Conservation (phyloP, 345 rosid genomes). For the Streptanthus diversifolius region DNA sequence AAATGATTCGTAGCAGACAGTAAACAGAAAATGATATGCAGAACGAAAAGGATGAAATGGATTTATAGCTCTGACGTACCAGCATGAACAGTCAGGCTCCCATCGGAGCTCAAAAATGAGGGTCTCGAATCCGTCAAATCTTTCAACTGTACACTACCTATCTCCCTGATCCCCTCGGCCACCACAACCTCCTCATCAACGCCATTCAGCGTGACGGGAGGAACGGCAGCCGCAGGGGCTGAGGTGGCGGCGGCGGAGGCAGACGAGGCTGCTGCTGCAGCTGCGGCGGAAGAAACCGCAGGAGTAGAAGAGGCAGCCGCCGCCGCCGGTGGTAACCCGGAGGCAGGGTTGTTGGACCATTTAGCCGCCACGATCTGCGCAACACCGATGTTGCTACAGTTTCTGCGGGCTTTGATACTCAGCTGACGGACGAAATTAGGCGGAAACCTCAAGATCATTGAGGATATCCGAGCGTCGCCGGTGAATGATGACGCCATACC, state of each 20-base stretch:
- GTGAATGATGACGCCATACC: conserved; percentile 23
- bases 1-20: not conserved
- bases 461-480: conserved; percentile 62
- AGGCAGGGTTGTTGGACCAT: conserved; percentile 66
- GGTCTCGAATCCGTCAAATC: conserved; percentile 32
- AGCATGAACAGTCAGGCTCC: conserved; percentile 89
- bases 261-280: conserved; percentile 29
- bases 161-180: conserved; percentile 42
- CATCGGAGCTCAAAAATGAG: conserved; percentile 81
- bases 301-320: conserved; percentile 43
- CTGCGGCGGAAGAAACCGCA: conserved; percentile 39
- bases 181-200: conserved; percentile 41
- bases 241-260: conserved; percentile 40
- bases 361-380: conserved; percentile 98
- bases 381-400: conserved; percentile 99
- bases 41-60: not conserved
- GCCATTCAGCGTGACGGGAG: conserved; percentile 38
- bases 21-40: not conserved
- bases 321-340: conserved; percentile 49
- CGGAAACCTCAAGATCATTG: conserved; percentile 78
- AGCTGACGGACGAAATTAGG: conserved; percentile 98
- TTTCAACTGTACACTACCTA: conserved; percentile 51
- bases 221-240: conserved; percentile 41
- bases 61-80: conserved; percentile 41
- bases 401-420: conserved; percentile 89